Percentiles rank a stretch among this genome's conserved stretches.
phyloP scores from a whole-genome alignment of 192 early-diverging fungal species.

The Globomyces pollinis-pini region DNA sequence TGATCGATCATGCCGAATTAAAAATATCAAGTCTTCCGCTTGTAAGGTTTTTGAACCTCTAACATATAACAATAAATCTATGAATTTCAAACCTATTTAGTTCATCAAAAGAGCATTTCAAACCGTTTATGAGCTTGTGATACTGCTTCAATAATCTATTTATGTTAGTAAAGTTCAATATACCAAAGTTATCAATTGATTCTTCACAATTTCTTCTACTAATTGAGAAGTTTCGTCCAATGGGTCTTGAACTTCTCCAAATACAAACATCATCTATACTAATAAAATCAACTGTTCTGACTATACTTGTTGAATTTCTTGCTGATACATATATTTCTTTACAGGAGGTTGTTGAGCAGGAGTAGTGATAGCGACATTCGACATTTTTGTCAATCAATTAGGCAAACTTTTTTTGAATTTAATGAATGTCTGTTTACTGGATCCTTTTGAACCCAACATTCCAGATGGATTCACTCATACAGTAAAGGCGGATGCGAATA shows the following conservation, averaged over 20 bases:
- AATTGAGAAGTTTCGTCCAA: conserved; percentile 78
- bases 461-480: not conserved
- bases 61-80: too few relatives aligned
- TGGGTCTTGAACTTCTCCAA: conserved; percentile 85
- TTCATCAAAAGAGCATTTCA: too few relatives aligned
- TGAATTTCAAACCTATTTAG: too few relatives aligned
- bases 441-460: conserved; percentile 7
- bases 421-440: conserved; percentile 8
- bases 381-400: too few relatives aligned
- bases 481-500: not conserved
- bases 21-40: conserved; percentile 91
- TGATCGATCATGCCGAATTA: conserved; percentile 89
- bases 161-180: conserved; percentile 8
- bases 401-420: too few relatives aligned
- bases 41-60: conserved; percentile 68
- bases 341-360: not conserved
- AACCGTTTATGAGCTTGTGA: conserved; percentile 75
- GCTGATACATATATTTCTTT: conserved; percentile 37
- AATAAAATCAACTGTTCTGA: too few relatives aligned
- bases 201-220: conserved; percentile 91
- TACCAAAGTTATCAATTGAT: conserved; percentile 92
- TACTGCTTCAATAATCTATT: conserved; percentile 75
- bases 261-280: conserved; percentile 99
- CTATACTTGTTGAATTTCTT: conserved; percentile 86
- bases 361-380: not conserved